Evolutionary conservation across 2,329 filamentous ascomycete species (phyloP).

Genomic region (Cercospora janseana): DNA sequence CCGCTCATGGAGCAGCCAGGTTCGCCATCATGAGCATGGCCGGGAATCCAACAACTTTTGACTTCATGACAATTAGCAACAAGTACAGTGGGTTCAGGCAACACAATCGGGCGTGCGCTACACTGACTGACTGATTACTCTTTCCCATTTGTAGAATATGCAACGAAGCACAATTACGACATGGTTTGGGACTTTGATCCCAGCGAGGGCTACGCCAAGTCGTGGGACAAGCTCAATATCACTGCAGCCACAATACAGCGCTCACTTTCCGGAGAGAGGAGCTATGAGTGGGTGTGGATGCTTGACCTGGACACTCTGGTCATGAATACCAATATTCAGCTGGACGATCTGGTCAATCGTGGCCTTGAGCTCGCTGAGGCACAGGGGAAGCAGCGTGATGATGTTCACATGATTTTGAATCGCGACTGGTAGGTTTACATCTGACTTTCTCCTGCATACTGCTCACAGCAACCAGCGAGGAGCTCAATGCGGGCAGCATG

Average conservation of each 20-base stretch:
- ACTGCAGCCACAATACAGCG: constrained; percentile 8
- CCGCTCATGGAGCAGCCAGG: constrained; percentile 1
- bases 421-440: constrained; percentile 37
- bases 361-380: constrained; percentile 31
- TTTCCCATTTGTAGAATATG: constrained; percentile 30
- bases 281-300: constrained; percentile 46
- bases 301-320: constrained; percentile 45
- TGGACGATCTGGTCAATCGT: constrained; percentile 40
- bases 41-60: constrained; percentile 12
- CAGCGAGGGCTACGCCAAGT: constrained; percentile 33
- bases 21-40: constrained; percentile 21
- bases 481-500: constrained; percentile 43
- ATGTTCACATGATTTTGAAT: constrained; percentile 41
- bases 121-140: not conserved
- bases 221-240: constrained; percentile 44
- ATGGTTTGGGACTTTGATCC: constrained; percentile 43
- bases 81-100: constrained; percentile 9
- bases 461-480: constrained; percentile 18
- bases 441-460: not conserved
- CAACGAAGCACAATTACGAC: constrained; percentile 42
- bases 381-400: constrained; percentile 28
- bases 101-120: not conserved
- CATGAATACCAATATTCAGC: constrained; percentile 40
- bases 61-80: constrained; percentile 18
- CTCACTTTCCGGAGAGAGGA: constrained; percentile 30